A percentile compares a stretch with the other conserved stretches of the same genome.
These are phyloP conservation scores for Xanthoconium purpureum DNA, from an alignment of 768 basidiomycete species.

Conservation along the genomic window DNA sequence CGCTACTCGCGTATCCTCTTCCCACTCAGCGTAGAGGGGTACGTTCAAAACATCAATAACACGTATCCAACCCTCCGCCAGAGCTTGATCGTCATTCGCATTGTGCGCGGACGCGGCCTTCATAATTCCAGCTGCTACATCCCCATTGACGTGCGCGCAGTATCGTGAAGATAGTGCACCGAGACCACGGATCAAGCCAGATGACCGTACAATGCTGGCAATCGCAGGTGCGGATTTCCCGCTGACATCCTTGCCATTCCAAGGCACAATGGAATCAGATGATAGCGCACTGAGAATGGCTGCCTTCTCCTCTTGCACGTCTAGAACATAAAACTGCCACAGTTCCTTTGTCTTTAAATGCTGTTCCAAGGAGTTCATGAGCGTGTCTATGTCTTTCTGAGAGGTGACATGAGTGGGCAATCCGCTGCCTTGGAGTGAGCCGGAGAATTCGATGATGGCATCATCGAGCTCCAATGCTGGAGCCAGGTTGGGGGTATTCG, in stretches of 20 bases:
- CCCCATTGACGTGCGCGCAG: conserved; percentile 59
- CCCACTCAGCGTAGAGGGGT: conserved; percentile 82
- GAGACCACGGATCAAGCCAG: conserved; percentile 56
- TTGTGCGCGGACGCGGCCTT: conserved; percentile 60
- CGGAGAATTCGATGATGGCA: conserved; percentile 80
- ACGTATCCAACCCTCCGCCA: conserved; percentile 69
- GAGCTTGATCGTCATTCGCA: conserved; percentile 43
- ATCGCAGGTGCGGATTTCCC: conserved; percentile 64
- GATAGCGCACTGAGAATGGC: conserved; percentile 43
- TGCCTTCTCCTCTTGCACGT: conserved; percentile 58
- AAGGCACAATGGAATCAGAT: conserved; percentile 41
- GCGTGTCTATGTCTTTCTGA: conserved; percentile 60
- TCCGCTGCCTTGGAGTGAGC: conserved; percentile 56
- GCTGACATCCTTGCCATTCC: conserved; percentile 58
- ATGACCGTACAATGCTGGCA: conserved; percentile 56
- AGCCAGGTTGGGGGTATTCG: conserved; percentile 86
- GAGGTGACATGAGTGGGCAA: conserved; percentile 71
- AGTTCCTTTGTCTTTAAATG: conserved; percentile 65
- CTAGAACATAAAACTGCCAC: conserved; percentile 95
- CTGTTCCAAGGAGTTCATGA: conserved; percentile 62
- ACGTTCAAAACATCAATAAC: conserved; percentile 89
- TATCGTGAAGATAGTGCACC: conserved; percentile 63
- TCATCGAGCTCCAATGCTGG: conserved; percentile 92
- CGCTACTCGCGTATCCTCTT: conserved; percentile 75
- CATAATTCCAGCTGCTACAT: conserved; percentile 70